Percentiles rank a stretch among this genome's conserved stretches.
Evolutionary conservation across 2,329 filamentous ascomycete species (phyloP).

Genomic region (Rhexocercosporidium sp.): DNA sequence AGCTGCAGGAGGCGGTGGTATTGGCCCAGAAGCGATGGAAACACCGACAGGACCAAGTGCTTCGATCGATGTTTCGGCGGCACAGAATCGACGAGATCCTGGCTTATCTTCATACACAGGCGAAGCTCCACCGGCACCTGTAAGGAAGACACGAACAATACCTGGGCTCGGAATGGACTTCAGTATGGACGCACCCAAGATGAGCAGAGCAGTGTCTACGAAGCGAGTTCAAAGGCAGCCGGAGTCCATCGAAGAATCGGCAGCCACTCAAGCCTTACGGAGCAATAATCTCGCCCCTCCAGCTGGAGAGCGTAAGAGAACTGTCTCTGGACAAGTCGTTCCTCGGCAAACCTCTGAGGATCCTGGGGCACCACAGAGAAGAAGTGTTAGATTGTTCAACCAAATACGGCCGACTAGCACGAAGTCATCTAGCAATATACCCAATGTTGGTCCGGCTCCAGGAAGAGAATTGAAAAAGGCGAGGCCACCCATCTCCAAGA

Average conservation of each 20-base stretch:
- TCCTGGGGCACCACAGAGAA: slow-evolving; percentile 65
- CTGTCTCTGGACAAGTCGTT: slow-evolving; percentile 82
- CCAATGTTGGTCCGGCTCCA: slow-evolving; percentile 63
- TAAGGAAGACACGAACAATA: slow-evolving; percentile 43
- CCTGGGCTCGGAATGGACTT: slow-evolving; percentile 44
- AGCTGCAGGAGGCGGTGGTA: slow-evolving; percentile 38
- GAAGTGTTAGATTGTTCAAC: slow-evolving; percentile 76
- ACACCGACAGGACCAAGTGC: slow-evolving; percentile 62
- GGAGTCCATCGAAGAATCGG: slow-evolving; percentile 39
- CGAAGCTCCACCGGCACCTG: slow-evolving; percentile 56
- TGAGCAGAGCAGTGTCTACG: slow-evolving; percentile 41
- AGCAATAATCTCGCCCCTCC: slow-evolving; percentile 32
- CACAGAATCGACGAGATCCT: slow-evolving; percentile 38
- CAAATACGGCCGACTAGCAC: slow-evolving; percentile 65
- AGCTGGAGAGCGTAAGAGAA: slow-evolving; percentile 78
- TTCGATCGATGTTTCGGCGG: slow-evolving; percentile 43
- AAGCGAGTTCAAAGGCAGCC: slow-evolving; percentile 40
- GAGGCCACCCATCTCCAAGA: slow-evolving; percentile 71
- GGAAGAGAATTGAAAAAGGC: slow-evolving; percentile 83
- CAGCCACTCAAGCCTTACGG: slow-evolving; percentile 34
- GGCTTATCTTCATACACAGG: slow-evolving; percentile 36
- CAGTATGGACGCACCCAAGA: slow-evolving; percentile 43
- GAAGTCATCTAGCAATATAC: slow-evolving; percentile 52
- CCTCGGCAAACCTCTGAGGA: slow-evolving; percentile 62
- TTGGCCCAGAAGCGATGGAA: slow-evolving; percentile 62